Evolutionary conservation across 2,329 filamentous ascomycete species (phyloP).

Genomic region (Aspergillus felis): DNA sequence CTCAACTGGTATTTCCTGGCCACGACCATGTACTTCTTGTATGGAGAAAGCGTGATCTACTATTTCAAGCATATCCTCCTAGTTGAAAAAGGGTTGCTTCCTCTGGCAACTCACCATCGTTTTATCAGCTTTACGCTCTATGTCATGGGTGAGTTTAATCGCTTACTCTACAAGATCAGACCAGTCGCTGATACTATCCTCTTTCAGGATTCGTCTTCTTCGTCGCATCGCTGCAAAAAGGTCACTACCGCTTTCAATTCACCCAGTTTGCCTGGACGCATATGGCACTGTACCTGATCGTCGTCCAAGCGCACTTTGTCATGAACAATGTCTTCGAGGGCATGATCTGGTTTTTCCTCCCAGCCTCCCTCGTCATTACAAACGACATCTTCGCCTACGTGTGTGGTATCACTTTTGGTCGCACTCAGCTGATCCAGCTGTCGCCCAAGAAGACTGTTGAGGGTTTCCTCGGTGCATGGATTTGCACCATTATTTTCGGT

Average conservation of each 20-base stretch:
- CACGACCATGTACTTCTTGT: constrained; percentile 99
- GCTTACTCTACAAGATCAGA: not conserved
- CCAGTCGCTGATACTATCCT: constrained; percentile 7
- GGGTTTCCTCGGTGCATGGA: constrained; percentile 92
- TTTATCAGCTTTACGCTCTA: constrained; percentile 99
- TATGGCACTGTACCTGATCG: constrained; percentile 97
- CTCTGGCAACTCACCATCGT: constrained; percentile 91
- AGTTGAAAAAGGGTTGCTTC: constrained; percentile 87
- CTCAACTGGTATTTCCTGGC: constrained; percentile 99
- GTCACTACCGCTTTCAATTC: constrained; percentile 97
- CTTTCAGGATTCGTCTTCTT: constrained; percentile 90
- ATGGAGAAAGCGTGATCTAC: constrained; percentile 98
- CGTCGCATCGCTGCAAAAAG: constrained; percentile 87
- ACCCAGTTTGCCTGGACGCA: constrained; percentile 99
- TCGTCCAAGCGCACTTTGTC: constrained; percentile 96
- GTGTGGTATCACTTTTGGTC: constrained; percentile 93
- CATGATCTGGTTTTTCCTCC: constrained; percentile 99
- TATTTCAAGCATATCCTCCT: constrained; percentile 99
- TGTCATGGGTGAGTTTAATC: constrained; percentile 70
- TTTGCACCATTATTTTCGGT: constrained; percentile 87
- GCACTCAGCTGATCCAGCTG: constrained; percentile 94
- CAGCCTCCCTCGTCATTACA: constrained; percentile 89
- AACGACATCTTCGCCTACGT: constrained; percentile 99
- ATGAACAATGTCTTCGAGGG: constrained; percentile 99
- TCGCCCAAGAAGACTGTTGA: constrained; percentile 99